Evolutionary conservation across 257 asterid species (phyloP), one percentile per base, ranked within the genome.

Genomic region (Cynanchum wilfordii): DNA sequence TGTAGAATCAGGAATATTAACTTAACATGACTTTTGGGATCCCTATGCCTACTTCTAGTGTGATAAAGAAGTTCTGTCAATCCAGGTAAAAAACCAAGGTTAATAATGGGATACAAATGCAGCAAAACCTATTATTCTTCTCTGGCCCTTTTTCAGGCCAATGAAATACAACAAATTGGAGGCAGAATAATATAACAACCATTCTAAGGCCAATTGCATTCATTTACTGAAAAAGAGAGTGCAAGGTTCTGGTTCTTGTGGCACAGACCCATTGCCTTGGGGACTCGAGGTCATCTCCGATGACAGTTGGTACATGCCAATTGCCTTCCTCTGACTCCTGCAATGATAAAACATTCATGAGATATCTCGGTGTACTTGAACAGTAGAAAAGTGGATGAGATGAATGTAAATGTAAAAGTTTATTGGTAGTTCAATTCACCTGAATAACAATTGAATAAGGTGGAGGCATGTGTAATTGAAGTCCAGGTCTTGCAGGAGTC

Each of bases 261-360:
- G 89, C 96, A 49, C 99, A 95, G 49, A 92, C 40, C 98, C 99
- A 92, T 82, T 84, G 90, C 65, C 96, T 81, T 1, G 97, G 96
- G 59, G 77, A 73, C 81, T 87, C 98, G 62, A 92, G 85, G 79
- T 90, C 98, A 36, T 95, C 98, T 78, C 96, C 97, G 0, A 56
- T 86, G 22, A 86, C 85, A 0, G 95, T 89, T 36, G 99, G 98
- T 72, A 92, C 68, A 50, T 92, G 98, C 98, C 98, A 80, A 62
- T 63, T 57, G 42, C 79, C 84, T 42, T 78, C 81, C 79, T 87
- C 97, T 9, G 99, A 95, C 75, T 95, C 98, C 99, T 92, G 88
- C 68, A 69, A 79, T 76, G 15, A 62, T 71, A 72, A 62, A 36
- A 12, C 42, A n/a, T 66, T 60, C 24, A 2, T 22, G 54, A 66